phyloP scores from a whole-genome alignment of 805 yeast species.

The Lachancea mirantina region DNA sequence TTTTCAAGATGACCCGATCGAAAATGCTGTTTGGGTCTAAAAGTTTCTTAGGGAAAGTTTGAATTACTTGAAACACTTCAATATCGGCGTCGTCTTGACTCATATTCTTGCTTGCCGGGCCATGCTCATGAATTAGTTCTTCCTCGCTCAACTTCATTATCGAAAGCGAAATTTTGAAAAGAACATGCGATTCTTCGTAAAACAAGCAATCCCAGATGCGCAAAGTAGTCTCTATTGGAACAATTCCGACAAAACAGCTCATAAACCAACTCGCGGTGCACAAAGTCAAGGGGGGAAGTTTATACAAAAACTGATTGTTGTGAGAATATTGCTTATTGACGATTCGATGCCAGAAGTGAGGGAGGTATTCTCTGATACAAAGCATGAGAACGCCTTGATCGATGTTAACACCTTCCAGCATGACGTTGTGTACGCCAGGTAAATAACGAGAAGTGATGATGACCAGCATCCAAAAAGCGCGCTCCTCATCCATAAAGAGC shows the following conservation, averaged over 20 bases:
- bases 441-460: conserved; percentile 77
- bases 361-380: conserved; percentile 75
- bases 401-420: conserved; percentile 87
- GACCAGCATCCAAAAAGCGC: conserved; percentile 92
- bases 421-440: conserved; percentile 87
- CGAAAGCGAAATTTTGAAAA: conserved; percentile 77
- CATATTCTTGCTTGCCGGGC: conserved; percentile 7
- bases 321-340: conserved; percentile 4
- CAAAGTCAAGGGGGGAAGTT: conserved; percentile 82
- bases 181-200: conserved; percentile 82
- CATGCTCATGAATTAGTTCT: conserved; percentile 34
- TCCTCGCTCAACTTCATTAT: conserved; percentile 72
- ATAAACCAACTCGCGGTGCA: conserved; percentile 98
- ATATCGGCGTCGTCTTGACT: conserved; percentile 38
- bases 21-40: conserved; percentile 64
- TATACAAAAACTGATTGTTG: conserved; percentile 48
- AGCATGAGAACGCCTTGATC: conserved; percentile 93
- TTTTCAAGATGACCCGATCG: conserved; percentile 63
- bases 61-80: conserved; percentile 78
- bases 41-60: conserved; percentile 66
- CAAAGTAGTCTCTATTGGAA: conserved; percentile 83
- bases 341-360: conserved; percentile 58
- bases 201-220: conserved; percentile 94
- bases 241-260: conserved; percentile 87
- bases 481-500: conserved; percentile 82